Evolutionary conservation across 306 rosid genomes (phyloP), one percentile per base, ranked within the genome.

Genomic region (Quercus agrifolia): DNA sequence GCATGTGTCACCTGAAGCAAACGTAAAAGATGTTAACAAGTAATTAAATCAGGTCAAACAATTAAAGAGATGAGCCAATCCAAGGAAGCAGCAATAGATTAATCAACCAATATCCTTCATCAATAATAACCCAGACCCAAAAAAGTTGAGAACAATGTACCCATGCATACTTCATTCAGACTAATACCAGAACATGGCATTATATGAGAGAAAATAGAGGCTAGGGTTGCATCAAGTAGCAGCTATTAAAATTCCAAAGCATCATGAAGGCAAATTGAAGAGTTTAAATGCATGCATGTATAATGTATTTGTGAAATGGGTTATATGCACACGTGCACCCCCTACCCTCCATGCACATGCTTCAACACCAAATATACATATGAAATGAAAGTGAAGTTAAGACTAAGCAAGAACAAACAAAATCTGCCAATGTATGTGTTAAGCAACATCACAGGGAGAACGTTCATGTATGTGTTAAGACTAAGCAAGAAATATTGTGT

Each of bases 1-100:
- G 18, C 59, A 75, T 89, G 93, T 1, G 89, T 89, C 28, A 89
- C 93, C 93, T 89, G 81, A 33, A 66, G 52, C 71, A 7, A 76
- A 51, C 6, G 58, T 12, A 21, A 52, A 15, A 52, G 35, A 15
- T 31, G 71, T 33, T 28, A 38, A 38, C 44, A 38, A 38, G 44
- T 38, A 38, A 38, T 55, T 33, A 6, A 56, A 80, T 62, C 49
- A 51, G 2, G 69, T 27, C n/a, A n/a, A 67, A 18, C 27, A 19
- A 33, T 19, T 19, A 27, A 63, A 63, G 12, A 19, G 35, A 5
- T 18, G n/a, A 67, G 25, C 71, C 38, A 18, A 33, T 67, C 44
- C 44, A 38, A 38, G 44, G 44, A 38, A 38, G 44, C 10, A 38
- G 44, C 10, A 38, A 38, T 6, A 38, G 44, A 64, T 28, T 4